Base-by-base conservation (phyloP, 2,329 filamentous ascomycete genomes). In the Calycina marina region DNA sequence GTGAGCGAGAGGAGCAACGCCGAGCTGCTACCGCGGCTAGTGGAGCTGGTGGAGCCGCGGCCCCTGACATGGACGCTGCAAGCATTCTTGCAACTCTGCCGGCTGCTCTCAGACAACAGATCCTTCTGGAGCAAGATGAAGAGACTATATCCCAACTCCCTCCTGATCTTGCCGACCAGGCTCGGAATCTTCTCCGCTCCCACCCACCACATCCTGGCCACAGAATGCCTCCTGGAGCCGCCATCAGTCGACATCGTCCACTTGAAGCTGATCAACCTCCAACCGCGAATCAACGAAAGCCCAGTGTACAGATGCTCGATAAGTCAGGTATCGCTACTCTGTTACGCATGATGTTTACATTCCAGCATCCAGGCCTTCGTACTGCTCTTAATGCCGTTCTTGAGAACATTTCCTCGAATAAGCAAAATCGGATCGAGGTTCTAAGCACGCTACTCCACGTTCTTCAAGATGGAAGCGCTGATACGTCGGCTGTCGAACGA, bases 331-430 rank as follows among this genome's bases (percentile, higher is more conserved):
- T 98, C 43, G 90, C 92, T 15, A 96, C 90, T n/a, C 63, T 98
- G 18, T 67, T 98, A 26, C 82, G 92, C n/a, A 69, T 98, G 6
- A 94, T 98, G 88, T 98, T 98, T 54, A 85, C 96, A 47, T 80
- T 83, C 29, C 83, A 94, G 43, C 82, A 88, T 42, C 83, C 82
- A 14, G 90, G 82, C 40, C 78, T 90, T 30, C 82, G 85, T 43
- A 73, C 69, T 40, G 81, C 84, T 38, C 66, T 98, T 32, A 88
- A 90, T 52, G 77, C 78, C 34, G 82, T 98, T 32, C 75, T 98
- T 31, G 74, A 83, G 40, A 84, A 93, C 44, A 77, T 96, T 15
- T 96, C 85, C 51, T 81, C 93, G 56, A 98, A 98, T 53, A 77
- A 84, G n/a, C 85, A 94, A 51, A 98, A 90, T 50, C 75, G 90